Evolutionary conservation across 257 asterid genomes (phyloP), one percentile per base, ranked within the genome.

Genomic region (Ehretia macrophylla): DNA sequence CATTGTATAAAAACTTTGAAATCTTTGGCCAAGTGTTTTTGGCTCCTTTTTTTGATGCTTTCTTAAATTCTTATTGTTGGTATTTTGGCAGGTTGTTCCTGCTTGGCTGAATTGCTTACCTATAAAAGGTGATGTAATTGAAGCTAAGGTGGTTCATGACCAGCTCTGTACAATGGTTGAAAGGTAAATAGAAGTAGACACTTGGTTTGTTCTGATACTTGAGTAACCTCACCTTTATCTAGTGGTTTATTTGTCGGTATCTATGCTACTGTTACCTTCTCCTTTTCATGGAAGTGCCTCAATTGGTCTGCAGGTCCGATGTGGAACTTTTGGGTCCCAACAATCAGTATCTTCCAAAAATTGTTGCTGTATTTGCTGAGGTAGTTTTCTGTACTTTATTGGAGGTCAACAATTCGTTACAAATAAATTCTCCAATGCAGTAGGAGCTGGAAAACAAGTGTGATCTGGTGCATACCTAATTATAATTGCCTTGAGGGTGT

Each of bases 101-200:
- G 97, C 97, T 27, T 93, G 99, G 99, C 68, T 93, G 87, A 60
- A 81, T 73, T 93, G 94, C 83, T 77, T 93, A 75, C 99, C 99
- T 0, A 73, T 93, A 72, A 93, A 89, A 75, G 86, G 90, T 58
- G 97, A 93, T 71, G 74, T 86, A 17, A 80, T 89, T 56, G 99
- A 93, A 79, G 99, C 97, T 20, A 89, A 89, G 75, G 94, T 72
- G 67, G 99, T 93, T 51, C 97, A 93, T 37, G 97, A 89, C 51
- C 97, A 79, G 78, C 99, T 93, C 55, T 86, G 97, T 75, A 76
- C 90, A 20, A 93, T 93, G 99, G 96, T 89, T 6, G 99, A 85
- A 80, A 82, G 95, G 98, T 83, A 71, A 50, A 58, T 20, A n/a
- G n/a, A 52, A 19, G 42, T 20, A 3, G 62, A 58, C 50, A 8